Evolutionary conservation across 208 protist species (phyloP).

Genomic region (Leishmania mexicana): DNA sequence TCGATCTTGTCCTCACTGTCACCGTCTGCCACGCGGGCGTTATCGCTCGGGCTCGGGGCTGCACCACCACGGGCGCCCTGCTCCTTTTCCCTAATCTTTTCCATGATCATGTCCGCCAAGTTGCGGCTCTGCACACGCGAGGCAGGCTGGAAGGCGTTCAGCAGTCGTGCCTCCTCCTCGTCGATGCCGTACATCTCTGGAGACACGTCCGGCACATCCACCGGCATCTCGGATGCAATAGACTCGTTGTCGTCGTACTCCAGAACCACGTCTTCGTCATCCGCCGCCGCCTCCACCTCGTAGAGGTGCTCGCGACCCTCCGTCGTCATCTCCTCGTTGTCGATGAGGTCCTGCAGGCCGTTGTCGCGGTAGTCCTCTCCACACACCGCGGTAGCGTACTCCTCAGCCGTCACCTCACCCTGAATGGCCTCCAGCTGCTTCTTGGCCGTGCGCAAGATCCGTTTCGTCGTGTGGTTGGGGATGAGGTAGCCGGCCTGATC

Average conservation of each 20-base stretch:
- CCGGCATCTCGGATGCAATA: constrained; percentile 74
- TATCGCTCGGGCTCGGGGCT: constrained; percentile 14
- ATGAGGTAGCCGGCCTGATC: constrained; percentile 74
- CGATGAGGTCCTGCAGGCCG: constrained; percentile 26
- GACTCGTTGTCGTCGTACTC: constrained; percentile 89
- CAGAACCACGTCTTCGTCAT: constrained; percentile 55
- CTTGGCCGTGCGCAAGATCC: constrained; percentile 76
- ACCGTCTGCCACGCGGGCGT: constrained; percentile 20
- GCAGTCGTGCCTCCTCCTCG: constrained; percentile 86
- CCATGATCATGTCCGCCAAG: constrained; percentile 92
- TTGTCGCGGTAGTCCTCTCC: background rate
- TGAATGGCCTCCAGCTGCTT: constrained; percentile 71
- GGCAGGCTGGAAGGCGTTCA: constrained; percentile 87
- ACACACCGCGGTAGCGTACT: constrained; percentile 6
- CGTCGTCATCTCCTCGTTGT: constrained; percentile 20
- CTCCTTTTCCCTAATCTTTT: constrained; percentile 91
- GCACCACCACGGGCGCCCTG: constrained; percentile 25
- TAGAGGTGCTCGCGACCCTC: constrained; percentile 14
- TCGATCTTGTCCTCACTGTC: constrained; percentile 64
- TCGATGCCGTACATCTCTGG: constrained; percentile 85
- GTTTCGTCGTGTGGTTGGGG: constrained; percentile 68
- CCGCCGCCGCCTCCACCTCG: constrained; percentile 46
- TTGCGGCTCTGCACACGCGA: constrained; percentile 89
- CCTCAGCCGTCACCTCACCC: constrained; percentile 41
- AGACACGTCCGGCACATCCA: constrained; percentile 62